These are phyloP conservation scores for Yamadazyma mexicana DNA, from an alignment of 1,139 yeast genomes.

Conservation along the genomic window DNA sequence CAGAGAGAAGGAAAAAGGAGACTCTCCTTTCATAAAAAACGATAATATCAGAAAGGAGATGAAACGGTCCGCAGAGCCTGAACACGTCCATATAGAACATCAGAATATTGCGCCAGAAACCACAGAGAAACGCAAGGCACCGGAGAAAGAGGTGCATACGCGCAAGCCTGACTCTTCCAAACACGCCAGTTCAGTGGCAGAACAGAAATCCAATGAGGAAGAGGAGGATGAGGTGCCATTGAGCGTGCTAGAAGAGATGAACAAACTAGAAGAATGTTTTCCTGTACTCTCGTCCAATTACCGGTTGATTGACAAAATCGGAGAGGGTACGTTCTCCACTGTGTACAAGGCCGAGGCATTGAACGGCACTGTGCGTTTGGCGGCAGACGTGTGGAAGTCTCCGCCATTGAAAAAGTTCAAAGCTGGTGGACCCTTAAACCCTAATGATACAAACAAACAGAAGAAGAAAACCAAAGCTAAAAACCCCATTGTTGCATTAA, in stretches of 20 bases:
- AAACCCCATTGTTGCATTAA: conserved; percentile 78
- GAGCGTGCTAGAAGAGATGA: conserved; percentile 67
- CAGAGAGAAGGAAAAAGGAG: neutral
- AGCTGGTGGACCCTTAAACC: neutral
- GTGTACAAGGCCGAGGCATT: conserved; percentile 87
- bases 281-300: conserved; percentile 61
- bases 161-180: neutral
- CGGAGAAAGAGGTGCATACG: neutral
- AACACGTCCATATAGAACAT: conserved; percentile 6
- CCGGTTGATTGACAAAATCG: conserved; percentile 77
- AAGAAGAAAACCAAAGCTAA: conserved; percentile 19
- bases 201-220: conserved; percentile 11
- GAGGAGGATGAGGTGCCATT: conserved; percentile 49
- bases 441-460: conserved; percentile 11
- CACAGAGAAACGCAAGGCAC: neutral
- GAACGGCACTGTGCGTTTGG: conserved; percentile 39
- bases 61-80: conserved; percentile 1
- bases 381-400: conserved; percentile 46
- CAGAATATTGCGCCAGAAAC: conserved; percentile 1
- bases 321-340: conserved; percentile 92
- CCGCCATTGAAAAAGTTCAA: conserved; percentile 39
- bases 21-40: conserved; percentile 3
- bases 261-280: conserved; percentile 60
- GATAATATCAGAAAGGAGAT: conserved; percentile 6
- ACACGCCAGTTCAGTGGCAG: neutral